Conservation (phyloP, 2,329 filamentous ascomycete genomes). For the Fusarium avenaceum region DNA sequence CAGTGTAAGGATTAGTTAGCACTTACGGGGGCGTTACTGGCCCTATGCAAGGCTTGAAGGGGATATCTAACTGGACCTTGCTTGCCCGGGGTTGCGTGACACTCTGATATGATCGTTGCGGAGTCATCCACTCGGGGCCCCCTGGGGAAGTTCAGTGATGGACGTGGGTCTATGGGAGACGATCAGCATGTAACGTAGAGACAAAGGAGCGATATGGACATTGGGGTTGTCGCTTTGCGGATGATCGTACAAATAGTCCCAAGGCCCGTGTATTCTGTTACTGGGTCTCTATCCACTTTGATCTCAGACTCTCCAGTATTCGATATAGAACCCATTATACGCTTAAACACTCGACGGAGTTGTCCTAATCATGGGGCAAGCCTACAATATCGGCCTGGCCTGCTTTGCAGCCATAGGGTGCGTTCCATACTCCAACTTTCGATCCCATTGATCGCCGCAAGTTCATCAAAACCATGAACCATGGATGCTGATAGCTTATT, state of each 20-base stretch:
- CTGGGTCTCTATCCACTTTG: neutral
- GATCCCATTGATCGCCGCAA: neutral
- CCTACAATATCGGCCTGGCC: constrained; percentile 56
- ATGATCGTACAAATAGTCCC: constrained; percentile 39
- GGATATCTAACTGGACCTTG: too few species aligned
- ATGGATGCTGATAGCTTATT: constrained; percentile 3
- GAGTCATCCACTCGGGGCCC: constrained; percentile 33
- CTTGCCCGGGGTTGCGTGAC: constrained; percentile 19
- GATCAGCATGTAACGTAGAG: constrained; percentile 8
- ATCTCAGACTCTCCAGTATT: neutral
- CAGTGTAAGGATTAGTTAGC: constrained; percentile 18
- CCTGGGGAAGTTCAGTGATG: constrained; percentile 16
- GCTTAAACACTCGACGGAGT: neutral
- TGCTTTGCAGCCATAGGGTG: constrained; percentile 59
- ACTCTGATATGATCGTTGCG: constrained; percentile 31
- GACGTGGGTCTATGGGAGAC: constrained; percentile 14
- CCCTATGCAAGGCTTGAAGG: too few species aligned
- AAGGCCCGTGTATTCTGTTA: neutral
- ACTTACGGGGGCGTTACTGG: constrained; percentile 12
- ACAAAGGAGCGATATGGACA: neutral
- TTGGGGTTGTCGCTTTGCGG: too few species aligned
- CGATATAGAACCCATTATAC: neutral
- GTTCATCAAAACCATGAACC: neutral
- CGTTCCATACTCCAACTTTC: constrained; percentile 4
- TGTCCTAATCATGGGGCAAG: constrained; percentile 55